Evolutionary conservation across 192 early-diverging fungal genomes (phyloP), one percentile per base, ranked within the genome.

Genomic region (Backusella psychrophila): DNA sequence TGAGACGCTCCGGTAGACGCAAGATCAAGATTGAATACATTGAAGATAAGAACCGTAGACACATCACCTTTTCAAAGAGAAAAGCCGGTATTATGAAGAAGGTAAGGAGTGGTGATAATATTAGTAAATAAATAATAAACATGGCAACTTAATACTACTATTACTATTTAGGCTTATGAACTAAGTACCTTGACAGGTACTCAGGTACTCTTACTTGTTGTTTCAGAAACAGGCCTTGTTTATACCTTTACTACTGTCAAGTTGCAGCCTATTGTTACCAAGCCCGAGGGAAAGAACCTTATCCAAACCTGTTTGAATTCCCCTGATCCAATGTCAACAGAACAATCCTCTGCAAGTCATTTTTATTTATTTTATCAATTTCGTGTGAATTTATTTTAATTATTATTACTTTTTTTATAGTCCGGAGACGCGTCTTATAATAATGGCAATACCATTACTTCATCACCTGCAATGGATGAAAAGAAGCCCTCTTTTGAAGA

Each of bases 21-120:
- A 97, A 97, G 85, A 96, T 98, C 85, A 96, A 96, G 84, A 98
- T 98, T 80, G 94, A 96, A 78, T 96, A 93, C 77, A 98, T 98
- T 52, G 93, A 95, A 65, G 96, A 97, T 82, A 96, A 96, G 85
- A 91, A 90, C 72, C 85, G 95, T 77, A 89, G 96, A 68, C 95
- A 96, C 76, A 96, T 97, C 73, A 97, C 96, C 2, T 97, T 98
- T 80, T 92, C 90, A 78, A 98, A 98, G 83, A 89, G 96, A 80
- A 97, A 96, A 76, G 93, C 95, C 12, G 96, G 96, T 41, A 96
- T 98, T 75, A 96, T 98, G 96, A 98, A 98, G 84, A 98, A 98
- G 92, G 90, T 92, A 81, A 41, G 52, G 34, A 4, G 36, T 14
- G 14, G 38, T 69, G 35, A 38, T 69, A 21, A 8, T 19, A 35